phyloP scores from a whole-genome alignment of 257 asterid genomes.

The Ballota nigra region DNA sequence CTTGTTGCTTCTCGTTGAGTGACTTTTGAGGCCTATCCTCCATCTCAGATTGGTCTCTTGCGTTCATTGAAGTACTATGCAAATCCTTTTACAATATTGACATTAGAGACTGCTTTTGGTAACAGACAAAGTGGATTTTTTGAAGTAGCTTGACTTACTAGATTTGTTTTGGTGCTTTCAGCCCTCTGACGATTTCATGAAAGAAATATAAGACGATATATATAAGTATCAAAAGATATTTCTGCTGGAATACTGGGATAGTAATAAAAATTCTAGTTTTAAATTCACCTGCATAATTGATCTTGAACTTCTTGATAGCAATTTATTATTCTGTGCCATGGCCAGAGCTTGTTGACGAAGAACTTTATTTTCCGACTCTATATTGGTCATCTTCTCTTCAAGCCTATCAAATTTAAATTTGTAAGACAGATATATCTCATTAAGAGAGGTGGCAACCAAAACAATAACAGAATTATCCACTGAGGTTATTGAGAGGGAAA shows the following conservation, averaged over 20 bases:
- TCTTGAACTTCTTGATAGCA: conserved; percentile 78
- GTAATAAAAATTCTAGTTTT: conserved; percentile 10
- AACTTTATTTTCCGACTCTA: conserved; percentile 95
- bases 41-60: conserved; percentile 56
- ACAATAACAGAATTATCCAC: conserved; percentile 5
- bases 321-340: conserved; percentile 82
- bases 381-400: conserved; percentile 86
- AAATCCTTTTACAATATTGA: conserved; percentile 52
- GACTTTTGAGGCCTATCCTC: conserved; percentile 92
- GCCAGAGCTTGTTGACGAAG: conserved; percentile 98
- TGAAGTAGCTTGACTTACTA: conserved; percentile 50
- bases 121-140: conserved; percentile 4
- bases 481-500: background rate
- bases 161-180: conserved; percentile 61
- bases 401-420: conserved; percentile 47
- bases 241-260: conserved; percentile 21
- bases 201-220: conserved; percentile 15
- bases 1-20: conserved; percentile 90
- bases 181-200: conserved; percentile 52
- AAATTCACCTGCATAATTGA: conserved; percentile 75
- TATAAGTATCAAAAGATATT: conserved; percentile 30
- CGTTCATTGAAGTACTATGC: conserved; percentile 68
- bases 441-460: background rate
- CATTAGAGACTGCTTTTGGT: conserved; percentile 14
- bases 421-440: background rate